Conservation (phyloP, 2,329 filamentous ascomycete genomes). For the Lachnellula occidentalis region DNA sequence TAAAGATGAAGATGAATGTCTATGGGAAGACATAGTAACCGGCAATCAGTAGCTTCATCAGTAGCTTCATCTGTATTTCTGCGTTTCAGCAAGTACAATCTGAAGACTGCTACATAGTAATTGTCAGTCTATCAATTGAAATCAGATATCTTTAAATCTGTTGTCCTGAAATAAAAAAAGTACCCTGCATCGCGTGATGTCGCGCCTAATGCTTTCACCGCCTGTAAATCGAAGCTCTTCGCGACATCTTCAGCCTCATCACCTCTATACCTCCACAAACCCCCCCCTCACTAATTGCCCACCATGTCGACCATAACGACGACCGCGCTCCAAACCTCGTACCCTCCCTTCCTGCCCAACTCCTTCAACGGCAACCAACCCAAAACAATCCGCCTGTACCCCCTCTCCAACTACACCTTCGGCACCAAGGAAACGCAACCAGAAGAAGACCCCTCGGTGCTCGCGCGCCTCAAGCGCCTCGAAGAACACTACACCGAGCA, state of each 20-base stretch:
- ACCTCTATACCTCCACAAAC: slow-evolving; percentile 3
- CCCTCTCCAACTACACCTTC: slow-evolving; percentile 97
- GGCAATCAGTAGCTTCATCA: no score
- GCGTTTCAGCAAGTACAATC: no score
- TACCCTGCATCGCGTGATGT: no score
- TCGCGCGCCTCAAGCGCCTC: slow-evolving; percentile 86
- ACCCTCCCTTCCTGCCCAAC: slow-evolving; percentile 72
- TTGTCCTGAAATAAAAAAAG: no score
- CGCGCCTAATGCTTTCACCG: no score
- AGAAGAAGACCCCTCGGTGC: slow-evolving; percentile 93
- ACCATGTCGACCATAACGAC: slow-evolving; percentile 81
- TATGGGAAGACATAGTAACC: no score
- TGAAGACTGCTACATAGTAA: no score
- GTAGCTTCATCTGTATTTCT: no score
- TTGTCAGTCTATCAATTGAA: no score
- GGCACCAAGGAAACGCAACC: slow-evolving; percentile 97
- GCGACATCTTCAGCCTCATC: slow-evolving; percentile 4
- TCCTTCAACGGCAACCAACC: slow-evolving; percentile 88
- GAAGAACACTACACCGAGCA: slow-evolving; percentile 89
- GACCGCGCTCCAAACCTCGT: slow-evolving; percentile 68
- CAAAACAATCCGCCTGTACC: slow-evolving; percentile 82
- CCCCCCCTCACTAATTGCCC: not conserved
- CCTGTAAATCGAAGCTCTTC: not conserved
- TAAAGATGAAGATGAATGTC: no score
- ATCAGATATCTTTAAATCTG: no score